Evolutionary conservation across 2,329 filamentous ascomycete species (phyloP), one percentile per base, ranked within the genome.

Genomic region (Mycocentrospora acerina): DNA sequence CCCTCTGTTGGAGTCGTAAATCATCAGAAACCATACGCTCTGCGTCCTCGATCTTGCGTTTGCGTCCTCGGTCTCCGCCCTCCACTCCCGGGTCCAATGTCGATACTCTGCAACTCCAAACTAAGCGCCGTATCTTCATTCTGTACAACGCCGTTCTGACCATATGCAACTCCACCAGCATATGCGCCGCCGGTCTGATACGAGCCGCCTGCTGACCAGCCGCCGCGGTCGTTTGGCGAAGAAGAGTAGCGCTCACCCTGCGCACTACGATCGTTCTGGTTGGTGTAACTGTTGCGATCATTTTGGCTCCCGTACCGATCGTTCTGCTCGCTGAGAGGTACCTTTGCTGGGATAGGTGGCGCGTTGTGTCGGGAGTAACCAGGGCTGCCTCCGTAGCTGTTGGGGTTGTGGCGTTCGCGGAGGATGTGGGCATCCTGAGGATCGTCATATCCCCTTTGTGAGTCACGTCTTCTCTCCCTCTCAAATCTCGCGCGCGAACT

Each of bases 341-440:
- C 71, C 67, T 88, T 88, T n/a, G 83, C 82, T 3, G 85, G 85
- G 32, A 87, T 76, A 0, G 82, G 80, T 10, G 85, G 84, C 0
- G 70, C 72, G 13, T 46, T 40, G 13, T 55, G 52, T 14, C 48
- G 36, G 12, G 48, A 47, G 14, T 65, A 60, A 13, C 50, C 42
- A 4, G 59, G 52, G 35, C 53, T 62, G n/a, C 53, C 47, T 3
- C 55, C 55, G 30, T 68, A 67, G 12, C 48, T 53, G 27, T 62
- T 59, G 4, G 59, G 51, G 28, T 59, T 64, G 31, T 66, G 56
- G 13, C 64, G 59, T 36, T 68, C 65, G 18, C 64, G 61, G n/a
- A 67, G 59, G 12, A 59, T 48, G 32, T 56, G 49, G 4, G 45
- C 38, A 24, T 59, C 30, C 26, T 22, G 19, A 9, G 19, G 19